Evolutionary conservation across 164 flowering plant species (phyloP), one percentile per base, ranked within the genome.

Genomic region (Warburgia ugandensis): DNA sequence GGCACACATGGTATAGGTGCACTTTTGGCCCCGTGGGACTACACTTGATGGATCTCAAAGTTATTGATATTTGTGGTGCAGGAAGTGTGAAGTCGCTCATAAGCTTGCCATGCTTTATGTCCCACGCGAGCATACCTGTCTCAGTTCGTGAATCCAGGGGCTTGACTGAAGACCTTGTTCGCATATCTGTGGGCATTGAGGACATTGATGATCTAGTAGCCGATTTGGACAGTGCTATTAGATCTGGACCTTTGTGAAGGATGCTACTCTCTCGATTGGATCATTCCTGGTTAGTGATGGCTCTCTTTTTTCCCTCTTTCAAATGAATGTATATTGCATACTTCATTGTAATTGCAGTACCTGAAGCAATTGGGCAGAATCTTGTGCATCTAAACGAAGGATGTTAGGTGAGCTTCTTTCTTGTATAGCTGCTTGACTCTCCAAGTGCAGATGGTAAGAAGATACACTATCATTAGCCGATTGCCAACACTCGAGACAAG

Each of bases 71-170:
- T 22, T 43, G 20, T 21, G 19, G 16, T 43, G 35, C 62, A 86
- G 97, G 99, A 54, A 86, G 99, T 67, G 97, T 89, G 54, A 94
- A 94, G 71, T 89, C 97, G 13, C 96, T 94, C 25, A 89, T 89
- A 50, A 94, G 97, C 83, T 58, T 94, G 90, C 97, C 97, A 2
- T 86, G 99, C 78, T 94, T 89, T 54, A 89, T 94, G 99, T 89
- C 97, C 22, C 97, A 94, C 77, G 92, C 97, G 58, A 76, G 81
- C 68, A 89, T 94, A 67, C 97, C 99, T 12, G 80, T 77, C 37
- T 75, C 71, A 21, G 90, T 80, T 17, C 91, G 99, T 1, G 88
- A 89, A 60, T 80, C 90, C 13, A 72, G 99, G 61, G 99, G 99
- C 47, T 62, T 89, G 26, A 83, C 86, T 16, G 94, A 89, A 65